Evolutionary conservation across 108 stramenopile species (phyloP), one percentile per base, ranked within the genome.

Genomic region (Discostella stelligeroides): DNA sequence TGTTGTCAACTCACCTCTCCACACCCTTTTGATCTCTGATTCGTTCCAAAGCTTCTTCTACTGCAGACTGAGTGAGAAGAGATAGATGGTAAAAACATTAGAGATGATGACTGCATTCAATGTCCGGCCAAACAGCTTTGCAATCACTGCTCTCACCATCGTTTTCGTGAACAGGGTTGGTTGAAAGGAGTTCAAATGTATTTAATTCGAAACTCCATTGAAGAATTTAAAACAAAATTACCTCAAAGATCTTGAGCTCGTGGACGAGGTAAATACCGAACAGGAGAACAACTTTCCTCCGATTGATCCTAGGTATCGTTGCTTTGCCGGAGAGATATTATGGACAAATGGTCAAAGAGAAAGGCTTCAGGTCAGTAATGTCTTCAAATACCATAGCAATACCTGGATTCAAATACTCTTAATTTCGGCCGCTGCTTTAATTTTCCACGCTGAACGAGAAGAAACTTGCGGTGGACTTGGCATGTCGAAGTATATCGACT

Each of bases 41-140:
- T 42, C 91, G 74, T 48, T 90, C 91, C 25, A 92, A 77, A 29
- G 86, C 88, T 60, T 92, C 91, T 78, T 92, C 91, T 41, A 92
- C 63, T 51, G 46, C 76, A 70, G 73, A 74, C 73, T 74, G 34
- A 38, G 15, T 12, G 34, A 37, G 25, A 37, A 20, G 7, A 0
- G 17, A 58, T 20, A 39, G 14, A 38, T 4, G 2, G 0, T 20
- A 40, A 18, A 18, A 41, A 58, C 28, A 34, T 20, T 27, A 39
- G 17, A 17, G 7, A 54, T 1, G 28, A 54, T 23, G 53, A 27
- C 15, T 27, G 53, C 53, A 28, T 15, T 11, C 24, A 28, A 5
- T 54, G 14, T 25, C 51, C 53, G 10, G 0, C 24, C 13, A 25
- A 7, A 7, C 53, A 25, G 24, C 53, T 34, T 34, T 3, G 34